Percentiles rank a stretch among this genome's conserved stretches.
phyloP scores from a whole-genome alignment of 208 protist genomes.

The Plasmodiophora brassicae region DNA sequence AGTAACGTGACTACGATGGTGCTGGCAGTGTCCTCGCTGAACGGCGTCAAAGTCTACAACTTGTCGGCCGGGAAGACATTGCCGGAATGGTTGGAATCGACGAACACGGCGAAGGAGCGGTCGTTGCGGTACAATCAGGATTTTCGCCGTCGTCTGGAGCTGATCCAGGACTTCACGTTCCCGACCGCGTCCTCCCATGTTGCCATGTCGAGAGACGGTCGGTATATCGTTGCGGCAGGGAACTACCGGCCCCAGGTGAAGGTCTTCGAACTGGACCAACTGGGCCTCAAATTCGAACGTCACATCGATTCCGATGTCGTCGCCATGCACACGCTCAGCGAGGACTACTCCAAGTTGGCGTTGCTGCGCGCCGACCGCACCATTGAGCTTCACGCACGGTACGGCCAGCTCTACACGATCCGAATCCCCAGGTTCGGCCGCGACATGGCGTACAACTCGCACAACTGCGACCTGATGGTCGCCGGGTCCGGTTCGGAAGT shows the following conservation, averaged over 20 bases:
- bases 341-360: conserved; percentile 60
- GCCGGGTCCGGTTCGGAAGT: conserved; percentile 47
- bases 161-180: conserved; percentile 63
- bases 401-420: conserved; percentile 55
- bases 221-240: conserved; percentile 41
- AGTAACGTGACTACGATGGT: too few species aligned
- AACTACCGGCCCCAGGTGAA: conserved; percentile 58
- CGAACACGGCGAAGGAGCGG: conserved; percentile 44
- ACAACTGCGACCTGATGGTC: conserved; percentile 51
- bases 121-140: conserved; percentile 33
- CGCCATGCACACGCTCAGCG: conserved; percentile 48
- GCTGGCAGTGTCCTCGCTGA: conserved; percentile 6
- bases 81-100: conserved; percentile 62
- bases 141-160: conserved; percentile 42
- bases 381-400: conserved; percentile 59
- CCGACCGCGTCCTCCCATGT: conserved; percentile 40
- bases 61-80: conserved; percentile 64
- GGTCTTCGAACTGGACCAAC: conserved; percentile 54
- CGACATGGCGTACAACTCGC: conserved; percentile 57
- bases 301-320: conserved; percentile 51
- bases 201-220: background rate
- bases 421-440: conserved; percentile 60
- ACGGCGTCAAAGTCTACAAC: conserved; percentile 67
- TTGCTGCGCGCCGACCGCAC: conserved; percentile 56
- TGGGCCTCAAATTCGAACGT: conserved; percentile 56